These are phyloP conservation scores for Fusarium sp. DNA, from an alignment of 2,329 filamentous ascomycete species.

Conservation along the genomic window DNA sequence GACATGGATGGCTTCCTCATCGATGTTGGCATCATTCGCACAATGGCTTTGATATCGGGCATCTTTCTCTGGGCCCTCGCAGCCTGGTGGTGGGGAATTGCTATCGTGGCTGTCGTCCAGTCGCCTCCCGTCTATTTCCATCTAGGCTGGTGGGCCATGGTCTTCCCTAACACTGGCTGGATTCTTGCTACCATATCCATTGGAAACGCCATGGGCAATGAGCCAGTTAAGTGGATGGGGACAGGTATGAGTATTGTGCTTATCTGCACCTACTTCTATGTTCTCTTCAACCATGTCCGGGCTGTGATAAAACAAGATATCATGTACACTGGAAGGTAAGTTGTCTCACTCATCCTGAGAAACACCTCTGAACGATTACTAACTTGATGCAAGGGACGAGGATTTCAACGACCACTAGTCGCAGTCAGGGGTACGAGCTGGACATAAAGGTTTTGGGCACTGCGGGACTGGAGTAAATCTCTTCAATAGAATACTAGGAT, in stretches of 20 bases:
- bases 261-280: slow-evolving; percentile 4
- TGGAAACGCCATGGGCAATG: not conserved
- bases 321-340: slow-evolving; percentile 13
- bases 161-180: slow-evolving; percentile 6
- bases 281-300: not conserved
- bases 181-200: slow-evolving; percentile 6
- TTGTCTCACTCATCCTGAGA: not conserved
- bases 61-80: slow-evolving; percentile 3
- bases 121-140: slow-evolving; percentile 4
- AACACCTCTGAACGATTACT: not conserved
- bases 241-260: slow-evolving; percentile 11
- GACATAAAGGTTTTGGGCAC: too few relatives aligned
- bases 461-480: too few relatives aligned
- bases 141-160: not conserved
- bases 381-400: not conserved
- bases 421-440: too few relatives aligned
- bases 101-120: not conserved
- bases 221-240: slow-evolving; percentile 7
- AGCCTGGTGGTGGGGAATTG: slow-evolving; percentile 11
- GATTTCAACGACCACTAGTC: slow-evolving; percentile 8
- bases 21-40: not conserved
- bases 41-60: not conserved
- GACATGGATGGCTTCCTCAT: not conserved
- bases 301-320: slow-evolving; percentile 6
- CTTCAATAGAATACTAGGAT: too few relatives aligned